These are phyloP conservation scores for Metschnikowia kofuensis DNA, from an alignment of 805 yeast species.

Conservation along the genomic window DNA sequence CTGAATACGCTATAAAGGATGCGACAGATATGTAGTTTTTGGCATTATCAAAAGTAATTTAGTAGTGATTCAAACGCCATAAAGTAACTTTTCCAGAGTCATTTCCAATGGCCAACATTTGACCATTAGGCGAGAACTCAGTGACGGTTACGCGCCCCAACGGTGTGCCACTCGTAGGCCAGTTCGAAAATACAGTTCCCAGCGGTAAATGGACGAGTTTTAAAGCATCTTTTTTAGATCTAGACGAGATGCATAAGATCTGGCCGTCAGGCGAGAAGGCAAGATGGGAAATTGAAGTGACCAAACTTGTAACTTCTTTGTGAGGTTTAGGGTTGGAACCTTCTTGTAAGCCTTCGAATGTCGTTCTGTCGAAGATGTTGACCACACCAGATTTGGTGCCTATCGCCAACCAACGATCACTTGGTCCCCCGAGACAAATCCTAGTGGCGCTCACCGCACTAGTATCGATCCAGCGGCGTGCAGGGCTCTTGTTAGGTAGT, in stretches of 20 bases:
- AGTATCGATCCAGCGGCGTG: slow-evolving; percentile 77
- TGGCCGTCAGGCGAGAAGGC: slow-evolving; percentile 87
- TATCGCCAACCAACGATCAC: slow-evolving; percentile 79
- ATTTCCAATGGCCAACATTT: slow-evolving; percentile 85
- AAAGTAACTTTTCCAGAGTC: slow-evolving; percentile 87
- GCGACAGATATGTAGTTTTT: too few relatives aligned
- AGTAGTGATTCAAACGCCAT: slow-evolving; percentile 86
- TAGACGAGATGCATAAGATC: slow-evolving; percentile 76
- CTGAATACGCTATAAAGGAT: too few relatives aligned
- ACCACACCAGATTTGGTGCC: slow-evolving; percentile 91
- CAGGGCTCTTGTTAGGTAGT: slow-evolving; percentile 25
- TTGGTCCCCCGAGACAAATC: slow-evolving; percentile 66
- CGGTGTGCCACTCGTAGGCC: slow-evolving; percentile 98
- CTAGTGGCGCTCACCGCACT: slow-evolving; percentile 83
- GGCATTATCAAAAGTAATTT: slow-evolving; percentile 5
- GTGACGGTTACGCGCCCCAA: slow-evolving; percentile 87
- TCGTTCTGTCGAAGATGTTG: slow-evolving; percentile 67
- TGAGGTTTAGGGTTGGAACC: slow-evolving; percentile 46
- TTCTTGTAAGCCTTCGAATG: slow-evolving; percentile 8
- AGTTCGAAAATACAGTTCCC: slow-evolving; percentile 82
- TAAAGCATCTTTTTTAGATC: slow-evolving; percentile 82
- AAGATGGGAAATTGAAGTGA: slow-evolving; percentile 73
- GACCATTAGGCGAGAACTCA: slow-evolving; percentile 75
- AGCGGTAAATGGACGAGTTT: slow-evolving; percentile 84
- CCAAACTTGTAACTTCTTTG: slow-evolving; percentile 70